Evolutionary conservation across 805 yeast genomes (phyloP).

Genomic region (Kodamaea restingae): DNA sequence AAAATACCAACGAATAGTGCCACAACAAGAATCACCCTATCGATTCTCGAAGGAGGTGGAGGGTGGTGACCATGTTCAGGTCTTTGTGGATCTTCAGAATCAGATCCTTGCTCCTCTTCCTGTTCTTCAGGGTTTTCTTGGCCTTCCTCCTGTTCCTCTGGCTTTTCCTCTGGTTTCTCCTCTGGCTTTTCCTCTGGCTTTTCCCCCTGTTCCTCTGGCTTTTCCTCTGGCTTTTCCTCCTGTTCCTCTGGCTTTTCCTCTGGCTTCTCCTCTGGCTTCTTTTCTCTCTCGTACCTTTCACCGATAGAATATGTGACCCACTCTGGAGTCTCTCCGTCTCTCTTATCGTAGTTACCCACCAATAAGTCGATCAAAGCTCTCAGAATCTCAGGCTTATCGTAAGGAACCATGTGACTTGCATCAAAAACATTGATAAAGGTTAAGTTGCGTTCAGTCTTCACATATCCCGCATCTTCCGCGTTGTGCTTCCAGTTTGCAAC

Average conservation of each 20-base stretch:
- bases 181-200: background rate
- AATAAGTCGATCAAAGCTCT: constrained; percentile 64
- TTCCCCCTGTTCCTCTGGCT: background rate
- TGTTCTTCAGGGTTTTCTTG: background rate
- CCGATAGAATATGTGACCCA: constrained; percentile 29
- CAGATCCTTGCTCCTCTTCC: background rate
- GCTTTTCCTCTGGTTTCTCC: background rate
- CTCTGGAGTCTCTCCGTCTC: constrained; percentile 13
- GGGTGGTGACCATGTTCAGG: background rate
- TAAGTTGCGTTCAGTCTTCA: constrained; percentile 58
- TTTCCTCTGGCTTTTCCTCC: background rate
- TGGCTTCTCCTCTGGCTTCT: background rate
- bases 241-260: background rate
- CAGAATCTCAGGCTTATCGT: constrained; percentile 66
- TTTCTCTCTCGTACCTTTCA: constrained; percentile 11
- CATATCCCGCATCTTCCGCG: constrained; percentile 32
- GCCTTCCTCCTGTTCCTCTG: background rate
- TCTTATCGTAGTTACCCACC: constrained; percentile 26
- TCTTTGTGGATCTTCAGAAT: background rate
- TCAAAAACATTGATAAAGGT: constrained; percentile 70
- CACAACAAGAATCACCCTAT: constrained; percentile 37
- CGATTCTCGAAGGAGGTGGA: constrained; percentile 17
- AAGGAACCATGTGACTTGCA: constrained; percentile 93
- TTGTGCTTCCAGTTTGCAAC: constrained; percentile 44
- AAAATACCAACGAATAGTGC: constrained; percentile 34